Evolutionary conservation across 768 basidiomycete genomes (phyloP), one percentile per base, ranked within the genome.

Genomic region (Lanmaoa pseudosensibilis): DNA sequence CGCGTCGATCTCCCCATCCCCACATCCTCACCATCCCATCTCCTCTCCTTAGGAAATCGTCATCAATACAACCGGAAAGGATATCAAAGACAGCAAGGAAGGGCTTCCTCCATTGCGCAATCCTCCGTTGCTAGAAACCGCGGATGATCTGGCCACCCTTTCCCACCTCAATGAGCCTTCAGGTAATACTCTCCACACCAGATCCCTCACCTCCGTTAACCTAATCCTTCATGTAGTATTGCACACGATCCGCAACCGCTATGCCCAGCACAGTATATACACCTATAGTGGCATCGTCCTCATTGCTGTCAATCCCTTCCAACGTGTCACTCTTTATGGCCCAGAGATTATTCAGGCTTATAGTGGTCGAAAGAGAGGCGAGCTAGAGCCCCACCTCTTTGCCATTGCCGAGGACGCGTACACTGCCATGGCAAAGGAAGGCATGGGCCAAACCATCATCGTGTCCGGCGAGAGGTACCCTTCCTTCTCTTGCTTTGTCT

Each of bases 371-470:
- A 85, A 85, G 68, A 87, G 94, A 72, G 96, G 96, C 39, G 97
- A 98, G 57, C 80, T 98, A 36, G 97, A 98, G 67, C 97, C 97
- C 2, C 97, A 99, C 77, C 73, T 99, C 60, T 99, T 98, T 74
- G 97, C 97, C 21, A 99, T 99, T 63, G 97, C 97, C 11, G 97
- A 99, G 74, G 97, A 98, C 78, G 97, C 97, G 58, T 93, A 98
- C 71, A 95, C 94, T 13, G 92, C 92, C 53, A 98, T 98, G 97
- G 83, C 92, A 59, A 88, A 88, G 71, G 88, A 98, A 65, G 84
- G 91, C 57, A 85, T 88, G 75, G 95, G 98, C 59, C 97, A 99
- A 75, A 99, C 97, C 5, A 98, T 99, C 69, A 97, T 99, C 62
- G 97, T 99, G 57, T 94, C 91, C 34, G 97, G 97, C 64, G 97